Conservation (phyloP, 2,329 filamentous ascomycete genomes). For the Zasmidium cellare region DNA sequence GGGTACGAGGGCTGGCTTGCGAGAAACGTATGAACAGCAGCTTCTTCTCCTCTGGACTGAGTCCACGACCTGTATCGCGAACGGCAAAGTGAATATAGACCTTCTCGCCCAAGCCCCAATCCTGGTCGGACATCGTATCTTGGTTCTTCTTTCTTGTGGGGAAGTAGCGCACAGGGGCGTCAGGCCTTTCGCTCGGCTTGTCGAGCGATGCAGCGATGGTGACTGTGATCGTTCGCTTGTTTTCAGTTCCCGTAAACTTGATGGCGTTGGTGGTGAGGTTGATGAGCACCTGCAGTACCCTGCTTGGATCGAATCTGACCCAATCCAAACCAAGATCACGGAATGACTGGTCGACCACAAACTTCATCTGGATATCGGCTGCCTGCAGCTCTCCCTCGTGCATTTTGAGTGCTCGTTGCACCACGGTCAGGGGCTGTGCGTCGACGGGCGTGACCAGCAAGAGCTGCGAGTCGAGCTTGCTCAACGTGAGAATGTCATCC, state of each 20-base stretch:
- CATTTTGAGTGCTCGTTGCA: conserved; percentile 71
- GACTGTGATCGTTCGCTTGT: conserved; percentile 64
- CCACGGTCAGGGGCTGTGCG: conserved; percentile 65
- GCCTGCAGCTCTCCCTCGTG: conserved; percentile 74
- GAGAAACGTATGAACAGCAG: conserved; percentile 76
- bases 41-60: conserved; percentile 70
- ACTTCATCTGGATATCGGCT: conserved; percentile 66
- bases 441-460: conserved; percentile 71
- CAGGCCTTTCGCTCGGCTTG: conserved; percentile 47
- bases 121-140: conserved; percentile 52
- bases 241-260: conserved; percentile 72
- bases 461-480: conserved; percentile 74
- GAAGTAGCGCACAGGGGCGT: conserved; percentile 60
- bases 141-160: conserved; percentile 54
- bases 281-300: conserved; percentile 76
- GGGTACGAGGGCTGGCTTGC: conserved; percentile 73
- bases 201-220: conserved; percentile 64
- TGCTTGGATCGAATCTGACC: conserved; percentile 71
- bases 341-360: conserved; percentile 64
- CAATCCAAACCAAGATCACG: conserved; percentile 60
- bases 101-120: conserved; percentile 69
- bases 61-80: conserved; percentile 68
- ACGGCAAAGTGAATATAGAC: conserved; percentile 72
- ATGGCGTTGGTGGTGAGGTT: conserved; percentile 68
- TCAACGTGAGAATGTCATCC: conserved; percentile 72